Evolutionary conservation across 257 asterid species (phyloP).

Genomic region (Lycium barbarum): DNA sequence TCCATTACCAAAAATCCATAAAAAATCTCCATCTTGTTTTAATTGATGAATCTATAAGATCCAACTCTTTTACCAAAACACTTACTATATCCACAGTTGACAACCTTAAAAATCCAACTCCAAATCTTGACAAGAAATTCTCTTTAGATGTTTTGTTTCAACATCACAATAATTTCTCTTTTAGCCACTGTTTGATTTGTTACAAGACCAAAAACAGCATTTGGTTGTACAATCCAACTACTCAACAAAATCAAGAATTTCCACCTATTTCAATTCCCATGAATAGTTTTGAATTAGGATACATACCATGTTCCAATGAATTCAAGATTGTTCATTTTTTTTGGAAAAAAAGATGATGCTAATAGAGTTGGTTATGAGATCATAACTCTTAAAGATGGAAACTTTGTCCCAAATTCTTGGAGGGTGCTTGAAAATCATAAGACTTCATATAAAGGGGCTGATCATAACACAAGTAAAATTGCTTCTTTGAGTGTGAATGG

Average conservation of each 20-base stretch:
- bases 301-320: background rate
- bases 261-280: background rate
- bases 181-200: background rate
- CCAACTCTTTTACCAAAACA: background rate
- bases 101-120: background rate
- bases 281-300: background rate
- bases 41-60: background rate
- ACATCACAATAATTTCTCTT: background rate
- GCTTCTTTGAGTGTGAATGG: conserved; percentile 6
- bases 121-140: background rate
- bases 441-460: background rate
- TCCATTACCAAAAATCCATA: background rate
- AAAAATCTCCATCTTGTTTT: background rate
- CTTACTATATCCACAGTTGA: background rate
- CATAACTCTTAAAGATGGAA: background rate
- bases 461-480: background rate
- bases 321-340: conserved; percentile 12
- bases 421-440: background rate
- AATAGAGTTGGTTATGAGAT: background rate
- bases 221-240: background rate
- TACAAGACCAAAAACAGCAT: background rate
- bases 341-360: background rate
- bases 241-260: background rate
- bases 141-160: background rate
- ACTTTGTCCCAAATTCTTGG: background rate